Evolutionary conservation across 2,329 filamentous ascomycete species (phyloP), one percentile per base, ranked within the genome.

Genomic region (Arthrobotrys musiformis): DNA sequence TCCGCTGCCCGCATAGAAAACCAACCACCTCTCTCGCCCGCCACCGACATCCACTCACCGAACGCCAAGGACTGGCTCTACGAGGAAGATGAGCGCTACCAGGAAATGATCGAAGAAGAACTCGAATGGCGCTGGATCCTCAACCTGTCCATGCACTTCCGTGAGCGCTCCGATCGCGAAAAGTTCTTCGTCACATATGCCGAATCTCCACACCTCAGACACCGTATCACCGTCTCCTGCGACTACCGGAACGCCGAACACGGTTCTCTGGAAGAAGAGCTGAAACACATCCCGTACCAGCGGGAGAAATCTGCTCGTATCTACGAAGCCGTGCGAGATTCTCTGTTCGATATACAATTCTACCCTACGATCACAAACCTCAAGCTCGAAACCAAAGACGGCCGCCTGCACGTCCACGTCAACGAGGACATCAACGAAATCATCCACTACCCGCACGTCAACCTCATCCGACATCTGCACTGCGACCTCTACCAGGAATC

Each of bases 171-270:
- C 11, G 92, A 92, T 81, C 89, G 94, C 48, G 95, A 99, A 83
- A 99, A 99, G 83, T 98, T 98, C 85, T 99, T 98, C 83, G 90
- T 99, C 79, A 98, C 95, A 0, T 99, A 92, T 83, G 92, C 93
- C 56, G 91, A 97, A 83, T 88, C 88, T 56, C 90, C 92, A 3
- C 91, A 89, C 78, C 86, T 89, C 78, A 97, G 94, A 92, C 89
- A 93, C 68, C 88, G 94, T 60, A 91, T 99, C 61, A 98, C 95
- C 1, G 90, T 99, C 30, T 97, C 95, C 0, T 89, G 96, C 80
- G 95, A 99, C 84, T 99, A 98, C 84, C 90, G 93, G 74, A 86
- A 91, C 81, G 91, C 93, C 3, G 90, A 91, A 0, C 87, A 89
- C 0, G 91, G 92, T 79, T 98, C 94, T 0, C 87, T 99, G 7